Conservation (phyloP, 371 early-diverging fungal genomes). For the Circinella minor region DNA sequence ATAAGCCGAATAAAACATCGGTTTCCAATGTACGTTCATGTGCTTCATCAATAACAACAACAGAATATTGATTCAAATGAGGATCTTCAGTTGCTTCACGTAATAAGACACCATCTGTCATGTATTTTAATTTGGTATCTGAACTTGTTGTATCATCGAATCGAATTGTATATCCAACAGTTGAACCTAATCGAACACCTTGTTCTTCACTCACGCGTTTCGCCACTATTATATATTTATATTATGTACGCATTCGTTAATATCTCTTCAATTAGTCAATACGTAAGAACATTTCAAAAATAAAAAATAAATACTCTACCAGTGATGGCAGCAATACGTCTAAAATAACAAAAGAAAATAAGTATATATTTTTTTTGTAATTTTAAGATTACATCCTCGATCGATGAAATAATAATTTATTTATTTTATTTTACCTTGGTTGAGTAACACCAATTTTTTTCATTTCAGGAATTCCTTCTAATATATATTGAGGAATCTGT, state of each 20-base stretch:
- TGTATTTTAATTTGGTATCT: constrained; percentile 77
- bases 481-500: constrained; percentile 89
- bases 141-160: constrained; percentile 73
- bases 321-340: constrained; percentile 92
- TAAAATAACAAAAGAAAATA: constrained; percentile 11
- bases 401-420: not conserved
- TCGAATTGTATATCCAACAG: constrained; percentile 88
- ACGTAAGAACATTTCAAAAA: not conserved
- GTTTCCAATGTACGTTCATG: constrained; percentile 96
- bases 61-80: constrained; percentile 63
- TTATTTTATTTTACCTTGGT: constrained; percentile 54
- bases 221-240: constrained; percentile 60
- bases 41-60: constrained; percentile 92
- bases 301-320: constrained; percentile 23
- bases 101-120: constrained; percentile 94
- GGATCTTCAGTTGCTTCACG: constrained; percentile 77
- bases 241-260: too few species aligned
- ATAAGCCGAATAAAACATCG: constrained; percentile 89
- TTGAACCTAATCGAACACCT: constrained; percentile 56
- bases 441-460: constrained; percentile 75
- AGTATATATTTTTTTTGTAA: too few species aligned
- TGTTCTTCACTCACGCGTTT: constrained; percentile 83
- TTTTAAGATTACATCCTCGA: not conserved
- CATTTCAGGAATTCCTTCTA: constrained; percentile 61
- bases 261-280: too few species aligned